These are phyloP conservation scores for Spathaspora hagerdaliae DNA, from an alignment of 805 yeast species.

Conservation along the genomic window DNA sequence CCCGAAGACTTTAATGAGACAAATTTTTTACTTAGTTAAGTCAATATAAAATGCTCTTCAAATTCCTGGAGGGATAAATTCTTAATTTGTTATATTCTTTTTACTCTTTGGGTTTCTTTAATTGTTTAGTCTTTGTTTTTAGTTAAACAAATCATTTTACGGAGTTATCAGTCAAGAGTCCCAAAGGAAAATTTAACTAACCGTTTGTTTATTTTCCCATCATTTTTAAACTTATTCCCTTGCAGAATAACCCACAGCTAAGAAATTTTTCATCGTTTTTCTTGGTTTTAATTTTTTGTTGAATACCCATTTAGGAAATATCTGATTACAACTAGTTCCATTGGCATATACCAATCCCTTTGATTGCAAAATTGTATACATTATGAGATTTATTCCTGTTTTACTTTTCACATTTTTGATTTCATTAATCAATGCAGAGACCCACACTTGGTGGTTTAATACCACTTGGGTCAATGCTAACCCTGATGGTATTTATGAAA, in stretches of 20 bases:
- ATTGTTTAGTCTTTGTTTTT: neutral
- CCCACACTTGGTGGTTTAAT: slow-evolving; percentile 63
- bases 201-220: neutral
- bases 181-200: too few species aligned
- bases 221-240: neutral
- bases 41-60: neutral
- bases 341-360: neutral
- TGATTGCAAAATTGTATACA: neutral
- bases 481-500: slow-evolving; percentile 59
- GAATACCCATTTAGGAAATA: neutral
- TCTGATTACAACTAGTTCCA: neutral
- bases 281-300: neutral
- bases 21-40: neutral
- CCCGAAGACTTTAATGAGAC: too few species aligned
- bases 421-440: slow-evolving; percentile 31
- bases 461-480: slow-evolving; percentile 64
- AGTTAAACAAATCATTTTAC: too few species aligned
- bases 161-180: too few species aligned
- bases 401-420: slow-evolving; percentile 7
- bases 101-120: neutral
- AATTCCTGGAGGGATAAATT: neutral
- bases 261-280: neutral
- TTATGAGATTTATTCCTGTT: slow-evolving; percentile 2
- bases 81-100: neutral
- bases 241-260: neutral